A percentile compares a stretch with the other conserved stretches of the same genome.
Conservation (phyloP, 257 asterid genomes). For the Solanum okadae region DNA sequence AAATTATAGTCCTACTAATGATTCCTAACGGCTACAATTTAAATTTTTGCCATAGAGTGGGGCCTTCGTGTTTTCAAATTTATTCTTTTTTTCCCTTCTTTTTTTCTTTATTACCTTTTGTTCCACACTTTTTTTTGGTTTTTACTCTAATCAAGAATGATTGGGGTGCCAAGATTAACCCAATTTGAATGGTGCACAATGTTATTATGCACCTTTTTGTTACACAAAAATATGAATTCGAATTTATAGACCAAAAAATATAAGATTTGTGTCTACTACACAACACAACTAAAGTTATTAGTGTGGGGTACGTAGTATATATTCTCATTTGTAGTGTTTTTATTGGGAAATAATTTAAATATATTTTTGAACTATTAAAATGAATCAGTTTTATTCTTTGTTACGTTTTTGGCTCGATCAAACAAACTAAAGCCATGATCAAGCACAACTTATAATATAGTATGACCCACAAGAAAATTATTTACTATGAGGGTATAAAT, state of each 20-base stretch:
- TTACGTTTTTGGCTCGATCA: neutral
- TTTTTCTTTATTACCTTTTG: neutral
- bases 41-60: slow-evolving; percentile 22
- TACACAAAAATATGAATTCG: neutral
- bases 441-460: too few species aligned
- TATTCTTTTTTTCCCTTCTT: neutral
- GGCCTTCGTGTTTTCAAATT: neutral
- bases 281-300: neutral
- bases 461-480: neutral
- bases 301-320: neutral
- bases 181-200: neutral
- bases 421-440: neutral
- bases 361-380: too few species aligned
- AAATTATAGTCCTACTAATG: neutral
- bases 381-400: too few species aligned
- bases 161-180: neutral
- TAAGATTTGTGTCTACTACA: neutral
- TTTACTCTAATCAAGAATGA: neutral
- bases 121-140: neutral
- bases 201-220: neutral
- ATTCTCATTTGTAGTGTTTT: too few species aligned
- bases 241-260: neutral
- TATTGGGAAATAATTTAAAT: too few species aligned
- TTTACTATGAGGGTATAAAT: neutral
- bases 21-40: slow-evolving; percentile 44